Base-by-base conservation (phyloP, 345 rosid species). In the Tarenaya hassleriana region DNA sequence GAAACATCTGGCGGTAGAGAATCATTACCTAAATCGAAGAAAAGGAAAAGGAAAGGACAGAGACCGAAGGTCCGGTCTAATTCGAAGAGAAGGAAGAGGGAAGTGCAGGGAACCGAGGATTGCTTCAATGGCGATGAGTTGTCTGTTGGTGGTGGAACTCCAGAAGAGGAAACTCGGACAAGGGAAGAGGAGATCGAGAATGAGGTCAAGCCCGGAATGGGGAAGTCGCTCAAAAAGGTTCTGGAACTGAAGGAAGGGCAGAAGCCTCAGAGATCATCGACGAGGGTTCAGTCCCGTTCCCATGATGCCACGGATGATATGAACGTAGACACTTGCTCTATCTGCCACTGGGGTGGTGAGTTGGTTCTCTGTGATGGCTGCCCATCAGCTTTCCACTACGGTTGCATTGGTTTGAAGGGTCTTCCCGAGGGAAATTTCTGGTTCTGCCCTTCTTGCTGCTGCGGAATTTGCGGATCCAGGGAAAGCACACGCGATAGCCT, bases 401-500 rank as follows among this genome's bases (percentile, higher is more conserved):
- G 62, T 43, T 82, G 95, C 56, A 56, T 85, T 5, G 81, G 83
- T 19, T 41, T 85, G 31, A 18, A 65, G 52, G 75, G 16, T 46
- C 37, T 83, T 39, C 94, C 95, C 0, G 54, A 60, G 3, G 94
- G 88, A 16, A 70, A 75, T 8, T 43, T 38, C 14, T 86, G 97
- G 95, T 80, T 82, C 60, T 90, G 97, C 40, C 83, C 84, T 3
- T 74, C 84, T 12, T 90, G 97, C 61, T 69, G 80, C 24, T 86
- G 97, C 32, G 59, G 61, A 17, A 62, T 78, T 7, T 90, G 95
- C 53, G 63, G 63, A 55, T 42, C 54, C 19, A 32, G 41, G 48
- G 58, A 44, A 15, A 51, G 47, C 8, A 41, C 43, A 15, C 37
- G 3, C 3, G 58, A 55, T 11, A 34, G 27, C 48, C 21, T 62